phyloP scores from a whole-genome alignment of 2,329 filamentous ascomycete genomes.

The Pseudocercospora crystallina region DNA sequence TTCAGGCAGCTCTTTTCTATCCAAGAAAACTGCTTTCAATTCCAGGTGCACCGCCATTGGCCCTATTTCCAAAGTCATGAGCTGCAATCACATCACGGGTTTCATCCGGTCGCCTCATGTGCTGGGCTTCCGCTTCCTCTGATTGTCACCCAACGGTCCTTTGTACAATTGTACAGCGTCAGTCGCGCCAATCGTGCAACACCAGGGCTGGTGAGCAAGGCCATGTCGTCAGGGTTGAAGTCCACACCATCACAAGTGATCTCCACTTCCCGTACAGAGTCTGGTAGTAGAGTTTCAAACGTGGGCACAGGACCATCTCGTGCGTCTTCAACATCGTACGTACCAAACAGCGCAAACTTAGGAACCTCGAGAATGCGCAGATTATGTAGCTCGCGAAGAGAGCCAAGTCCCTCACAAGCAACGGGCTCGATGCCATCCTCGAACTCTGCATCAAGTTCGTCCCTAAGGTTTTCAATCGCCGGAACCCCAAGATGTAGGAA shows the following conservation, averaged over 20 bases:
- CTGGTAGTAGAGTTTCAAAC: conserved; percentile 1
- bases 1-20: too few species aligned
- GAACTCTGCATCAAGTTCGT: too few species aligned
- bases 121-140: background rate
- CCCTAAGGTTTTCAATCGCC: too few species aligned
- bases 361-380: conserved; percentile 1
- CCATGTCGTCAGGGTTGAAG: conserved; percentile 2
- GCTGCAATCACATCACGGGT: too few species aligned
- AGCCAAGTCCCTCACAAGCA: background rate
- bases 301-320: conserved; percentile 5
- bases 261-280: background rate
- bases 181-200: background rate
- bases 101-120: too few species aligned
- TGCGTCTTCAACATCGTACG: conserved; percentile 1
- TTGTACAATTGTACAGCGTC: conserved; percentile 2
- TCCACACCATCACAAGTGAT: conserved; percentile 5
- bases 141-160: background rate
- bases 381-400: background rate
- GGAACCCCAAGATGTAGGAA: too few species aligned
- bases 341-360: conserved; percentile 1
- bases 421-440: too few species aligned
- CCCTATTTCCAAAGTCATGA: too few species aligned
- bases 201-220: background rate
- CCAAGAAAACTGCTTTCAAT: too few species aligned
- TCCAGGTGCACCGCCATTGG: too few species aligned